These are phyloP conservation scores for Xylariaceae sp. DNA, from an alignment of 2,329 filamentous ascomycete species.

Conservation along the genomic window DNA sequence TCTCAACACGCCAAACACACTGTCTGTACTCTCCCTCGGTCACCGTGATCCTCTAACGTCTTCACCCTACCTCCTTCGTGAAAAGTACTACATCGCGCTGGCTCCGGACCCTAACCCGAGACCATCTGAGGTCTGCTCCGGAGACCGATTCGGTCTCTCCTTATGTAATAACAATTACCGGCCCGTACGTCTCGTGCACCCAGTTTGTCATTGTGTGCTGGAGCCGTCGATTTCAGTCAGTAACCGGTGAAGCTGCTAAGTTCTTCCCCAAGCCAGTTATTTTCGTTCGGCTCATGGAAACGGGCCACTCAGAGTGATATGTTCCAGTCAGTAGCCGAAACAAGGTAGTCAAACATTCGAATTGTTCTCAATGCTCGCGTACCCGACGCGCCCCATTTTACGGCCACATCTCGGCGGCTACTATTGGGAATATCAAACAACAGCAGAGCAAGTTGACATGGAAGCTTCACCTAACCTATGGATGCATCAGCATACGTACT, in stretches of 20 bases:
- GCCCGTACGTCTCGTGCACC: neutral
- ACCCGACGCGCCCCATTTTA: constrained; percentile 2
- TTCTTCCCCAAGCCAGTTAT: neutral
- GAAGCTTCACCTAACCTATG: constrained; percentile 4
- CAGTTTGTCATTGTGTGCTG: neutral
- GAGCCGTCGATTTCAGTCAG: neutral
- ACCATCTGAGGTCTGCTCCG: neutral
- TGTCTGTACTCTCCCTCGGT: neutral
- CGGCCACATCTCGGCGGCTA: constrained; percentile 20
- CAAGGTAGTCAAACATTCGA: constrained; percentile 5
- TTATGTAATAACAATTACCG: constrained; percentile 7
- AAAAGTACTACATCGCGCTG: neutral
- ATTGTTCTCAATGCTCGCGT: neutral
- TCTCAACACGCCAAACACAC: constrained; percentile 10
- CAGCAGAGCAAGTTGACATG: neutral
- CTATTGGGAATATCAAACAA: neutral
- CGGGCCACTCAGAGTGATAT: neutral
- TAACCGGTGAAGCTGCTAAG: neutral
- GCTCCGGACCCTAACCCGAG: neutral
- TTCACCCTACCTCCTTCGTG: neutral
- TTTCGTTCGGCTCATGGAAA: neutral
- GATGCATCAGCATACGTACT: neutral
- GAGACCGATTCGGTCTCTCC: neutral
- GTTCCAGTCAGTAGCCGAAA: constrained; percentile 7
- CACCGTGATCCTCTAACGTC: neutral